A percentile compares a stretch with the other conserved stretches of the same genome.
Evolutionary conservation across 495 filamentous ascomycete genomes (phyloP).

Genomic region (Umbilicaria muhlenbergii): DNA sequence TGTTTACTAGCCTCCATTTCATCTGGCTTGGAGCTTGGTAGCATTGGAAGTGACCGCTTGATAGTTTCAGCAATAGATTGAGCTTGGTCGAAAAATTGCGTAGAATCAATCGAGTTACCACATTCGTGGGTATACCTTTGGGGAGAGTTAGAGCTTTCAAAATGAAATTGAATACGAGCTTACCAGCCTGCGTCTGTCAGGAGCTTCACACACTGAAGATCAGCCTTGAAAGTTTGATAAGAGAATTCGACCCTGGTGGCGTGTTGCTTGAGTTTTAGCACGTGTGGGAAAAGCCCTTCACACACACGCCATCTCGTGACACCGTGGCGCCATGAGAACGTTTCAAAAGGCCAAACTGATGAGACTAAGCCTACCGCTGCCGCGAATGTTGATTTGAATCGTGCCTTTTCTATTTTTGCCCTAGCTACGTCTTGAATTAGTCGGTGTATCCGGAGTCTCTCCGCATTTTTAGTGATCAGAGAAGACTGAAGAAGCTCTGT

Average conservation of each 20-base stretch:
- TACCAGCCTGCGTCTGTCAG: constrained; percentile 7
- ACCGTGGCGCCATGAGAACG: constrained; percentile 8
- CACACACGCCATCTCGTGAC: constrained; percentile 15
- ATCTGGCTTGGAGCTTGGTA: not conserved
- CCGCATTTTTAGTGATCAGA: constrained; percentile 10
- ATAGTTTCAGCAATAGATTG: no score
- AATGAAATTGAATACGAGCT: no score
- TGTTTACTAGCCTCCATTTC: not conserved
- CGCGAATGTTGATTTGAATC: constrained; percentile 8
- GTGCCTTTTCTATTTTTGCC: constrained; percentile 9
- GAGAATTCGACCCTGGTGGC: no score
- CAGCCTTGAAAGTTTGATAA: no score
- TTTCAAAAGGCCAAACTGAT: constrained; percentile 9
- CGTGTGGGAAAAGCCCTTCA: constrained; percentile 6
- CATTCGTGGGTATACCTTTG: no score
- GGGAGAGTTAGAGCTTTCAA: no score
- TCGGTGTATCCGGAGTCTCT: constrained; percentile 17
- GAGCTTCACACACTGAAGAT: constrained; percentile 2
- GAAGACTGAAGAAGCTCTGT: constrained; percentile 12
- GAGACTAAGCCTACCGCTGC: constrained; percentile 11
- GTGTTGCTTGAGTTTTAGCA: constrained; percentile 1
- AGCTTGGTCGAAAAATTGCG: no score
- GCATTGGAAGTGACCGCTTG: constrained; percentile 1
- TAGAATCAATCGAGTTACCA: no score
- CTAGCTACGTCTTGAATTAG: constrained; percentile 18